A percentile compares a stretch with the other conserved stretches of the same genome.
Evolutionary conservation across 805 yeast genomes (phyloP).

Genomic region (Candida methanosorbosa): DNA sequence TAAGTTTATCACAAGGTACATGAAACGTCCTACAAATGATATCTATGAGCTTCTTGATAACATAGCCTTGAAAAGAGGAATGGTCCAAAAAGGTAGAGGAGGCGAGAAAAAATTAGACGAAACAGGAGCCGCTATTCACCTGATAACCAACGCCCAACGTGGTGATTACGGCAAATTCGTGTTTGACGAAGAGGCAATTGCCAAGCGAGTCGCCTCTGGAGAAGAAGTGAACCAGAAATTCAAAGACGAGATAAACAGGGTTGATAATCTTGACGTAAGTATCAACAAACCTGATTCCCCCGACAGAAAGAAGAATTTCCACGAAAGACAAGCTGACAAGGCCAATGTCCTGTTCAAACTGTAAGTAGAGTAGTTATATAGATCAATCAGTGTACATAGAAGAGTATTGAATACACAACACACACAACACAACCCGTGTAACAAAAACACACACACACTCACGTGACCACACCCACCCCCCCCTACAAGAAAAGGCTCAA

Average conservation of each 20-base stretch:
- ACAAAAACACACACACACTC: too few species aligned
- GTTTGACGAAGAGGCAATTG: slow-evolving; percentile 17
- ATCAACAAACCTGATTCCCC: neutral
- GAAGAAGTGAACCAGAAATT: slow-evolving; percentile 5
- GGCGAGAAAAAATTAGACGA: slow-evolving; percentile 35
- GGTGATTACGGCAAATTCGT: slow-evolving; percentile 34
- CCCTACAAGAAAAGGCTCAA: too few species aligned
- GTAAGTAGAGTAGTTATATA: too few species aligned
- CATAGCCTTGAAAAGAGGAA: slow-evolving; percentile 33
- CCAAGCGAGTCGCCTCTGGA: neutral
- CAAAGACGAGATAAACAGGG: slow-evolving; percentile 9
- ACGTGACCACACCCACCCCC: too few species aligned
- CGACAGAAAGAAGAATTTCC: neutral
- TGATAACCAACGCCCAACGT: slow-evolving; percentile 54
- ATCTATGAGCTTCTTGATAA: slow-evolving; percentile 45
- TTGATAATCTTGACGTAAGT: slow-evolving; percentile 3
- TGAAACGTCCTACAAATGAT: slow-evolving; percentile 63
- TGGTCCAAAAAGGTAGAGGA: slow-evolving; percentile 13
- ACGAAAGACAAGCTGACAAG: neutral
- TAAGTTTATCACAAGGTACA: slow-evolving; percentile 33
- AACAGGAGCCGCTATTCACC: slow-evolving; percentile 51
- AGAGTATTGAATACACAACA: too few species aligned
- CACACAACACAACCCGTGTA: too few species aligned
- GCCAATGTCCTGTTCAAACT: slow-evolving; percentile 2
- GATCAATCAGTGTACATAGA: too few species aligned